Conservation (phyloP, 78 protist species). For the Isochrysis galbana region DNA sequence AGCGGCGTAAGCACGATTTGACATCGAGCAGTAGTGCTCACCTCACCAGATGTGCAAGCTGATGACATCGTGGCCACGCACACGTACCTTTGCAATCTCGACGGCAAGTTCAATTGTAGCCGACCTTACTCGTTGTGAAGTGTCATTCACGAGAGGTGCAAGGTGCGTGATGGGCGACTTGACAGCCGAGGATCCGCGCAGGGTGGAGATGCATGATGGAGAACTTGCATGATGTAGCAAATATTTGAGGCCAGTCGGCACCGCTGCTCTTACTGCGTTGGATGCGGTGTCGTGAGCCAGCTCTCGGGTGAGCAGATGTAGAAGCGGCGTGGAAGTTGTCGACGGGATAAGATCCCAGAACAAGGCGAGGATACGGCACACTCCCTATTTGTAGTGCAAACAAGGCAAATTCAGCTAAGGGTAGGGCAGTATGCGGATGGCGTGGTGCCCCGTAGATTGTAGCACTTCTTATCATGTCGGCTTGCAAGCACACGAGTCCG, state of each 20-base stretch:
- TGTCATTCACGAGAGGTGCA: constrained; percentile 55
- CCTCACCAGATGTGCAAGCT: neutral
- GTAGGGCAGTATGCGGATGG: too few species aligned
- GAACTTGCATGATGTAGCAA: constrained; percentile 27
- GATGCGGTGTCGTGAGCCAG: constrained; percentile 58
- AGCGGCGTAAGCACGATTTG: neutral
- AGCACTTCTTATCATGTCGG: too few species aligned
- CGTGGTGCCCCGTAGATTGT: too few species aligned
- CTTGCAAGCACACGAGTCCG: too few species aligned
- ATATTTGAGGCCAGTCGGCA: constrained; percentile 42
- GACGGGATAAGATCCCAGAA: constrained; percentile 45
- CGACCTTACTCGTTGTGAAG: constrained; percentile 54
- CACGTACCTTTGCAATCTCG: neutral
- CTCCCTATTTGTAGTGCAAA: too few species aligned
- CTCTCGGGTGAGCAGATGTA: constrained; percentile 27
- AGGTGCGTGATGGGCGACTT: neutral
- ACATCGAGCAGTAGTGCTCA: too few species aligned
- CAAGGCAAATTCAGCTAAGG: too few species aligned
- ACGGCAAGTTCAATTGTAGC: constrained; percentile 53
- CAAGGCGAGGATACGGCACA: constrained; percentile 30
- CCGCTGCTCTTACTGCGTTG: constrained; percentile 47
- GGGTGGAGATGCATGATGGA: neutral
- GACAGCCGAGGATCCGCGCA: neutral
- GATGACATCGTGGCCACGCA: too few species aligned
- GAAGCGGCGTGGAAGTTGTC: neutral